These are phyloP conservation scores for Barnettozyma pratensis DNA, from an alignment of 805 yeast species.

Conservation along the genomic window DNA sequence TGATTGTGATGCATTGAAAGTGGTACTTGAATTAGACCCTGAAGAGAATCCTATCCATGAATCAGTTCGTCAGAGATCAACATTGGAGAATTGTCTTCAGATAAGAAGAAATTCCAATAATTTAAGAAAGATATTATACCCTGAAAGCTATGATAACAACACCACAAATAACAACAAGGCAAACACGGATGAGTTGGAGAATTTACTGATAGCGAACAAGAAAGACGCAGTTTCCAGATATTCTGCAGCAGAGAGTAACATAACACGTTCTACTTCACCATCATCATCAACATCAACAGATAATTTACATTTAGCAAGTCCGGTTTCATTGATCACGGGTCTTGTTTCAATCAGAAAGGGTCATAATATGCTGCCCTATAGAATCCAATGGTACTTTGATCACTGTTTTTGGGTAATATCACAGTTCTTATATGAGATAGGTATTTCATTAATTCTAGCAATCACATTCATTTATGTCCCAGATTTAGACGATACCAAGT, in stretches of 20 bases:
- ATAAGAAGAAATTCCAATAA: conserved; percentile 27
- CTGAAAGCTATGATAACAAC: conserved; percentile 6
- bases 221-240: not conserved
- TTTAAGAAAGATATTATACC: conserved; percentile 15
- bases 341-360: conserved; percentile 9
- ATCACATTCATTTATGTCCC: conserved; percentile 38
- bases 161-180: not conserved
- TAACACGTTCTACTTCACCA: not conserved
- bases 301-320: not conserved
- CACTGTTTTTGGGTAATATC: conserved; percentile 7
- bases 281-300: not conserved
- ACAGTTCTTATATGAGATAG: conserved; percentile 25
- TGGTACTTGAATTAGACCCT: conserved; percentile 4
- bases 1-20: conserved; percentile 5
- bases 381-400: conserved; percentile 9
- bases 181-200: not conserved
- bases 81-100: conserved; percentile 33
- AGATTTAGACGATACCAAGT: conserved; percentile 25
- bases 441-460: conserved; percentile 31
- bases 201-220: not conserved
- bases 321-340: conserved; percentile 4
- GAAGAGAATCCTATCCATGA: conserved; percentile 15
- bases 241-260: not conserved
- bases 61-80: conserved; percentile 26
- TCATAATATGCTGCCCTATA: conserved; percentile 14